Conservation (phyloP, 2,329 filamentous ascomycete species). For the Colletotrichum sansevieriae region DNA sequence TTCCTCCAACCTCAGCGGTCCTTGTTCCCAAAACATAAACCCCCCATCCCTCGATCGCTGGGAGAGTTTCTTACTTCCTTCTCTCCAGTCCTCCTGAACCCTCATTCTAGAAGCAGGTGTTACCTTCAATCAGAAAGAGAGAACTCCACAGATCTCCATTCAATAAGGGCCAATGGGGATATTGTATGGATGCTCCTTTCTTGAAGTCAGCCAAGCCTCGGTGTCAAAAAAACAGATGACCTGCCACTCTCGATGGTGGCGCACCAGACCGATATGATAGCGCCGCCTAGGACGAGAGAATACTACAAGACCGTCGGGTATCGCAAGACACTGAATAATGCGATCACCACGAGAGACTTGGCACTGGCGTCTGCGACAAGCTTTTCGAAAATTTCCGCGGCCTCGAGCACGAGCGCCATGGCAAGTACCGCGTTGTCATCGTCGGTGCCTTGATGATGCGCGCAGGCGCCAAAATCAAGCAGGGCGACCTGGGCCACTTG, state of each 20-base stretch:
- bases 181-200: neutral
- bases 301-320: neutral
- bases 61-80: too few species aligned
- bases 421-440: slow-evolving; percentile 43
- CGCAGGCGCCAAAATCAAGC: slow-evolving; percentile 43
- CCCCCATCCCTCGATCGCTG: too few species aligned
- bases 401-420: neutral
- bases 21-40: too few species aligned
- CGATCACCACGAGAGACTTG: neutral
- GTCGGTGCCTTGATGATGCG: slow-evolving; percentile 46
- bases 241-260: neutral
- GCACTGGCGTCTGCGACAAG: neutral
- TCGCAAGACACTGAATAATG: neutral
- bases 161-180: slow-evolving; percentile 28
- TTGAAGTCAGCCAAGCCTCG: neutral
- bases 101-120: too few species aligned
- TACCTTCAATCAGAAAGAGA: neutral
- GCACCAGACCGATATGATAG: slow-evolving; percentile 9
- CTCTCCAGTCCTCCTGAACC: neutral
- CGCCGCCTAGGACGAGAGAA: neutral
- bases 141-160: neutral
- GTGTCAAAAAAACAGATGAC: neutral
- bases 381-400: slow-evolving; percentile 14
- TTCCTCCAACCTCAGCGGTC: too few species aligned
- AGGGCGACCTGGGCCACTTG: slow-evolving; percentile 43